Percentiles rank a stretch among this genome's conserved stretches.
phyloP scores from a whole-genome alignment of 2,329 filamentous ascomycete genomes.

The Cryoendolithus antarcticus region DNA sequence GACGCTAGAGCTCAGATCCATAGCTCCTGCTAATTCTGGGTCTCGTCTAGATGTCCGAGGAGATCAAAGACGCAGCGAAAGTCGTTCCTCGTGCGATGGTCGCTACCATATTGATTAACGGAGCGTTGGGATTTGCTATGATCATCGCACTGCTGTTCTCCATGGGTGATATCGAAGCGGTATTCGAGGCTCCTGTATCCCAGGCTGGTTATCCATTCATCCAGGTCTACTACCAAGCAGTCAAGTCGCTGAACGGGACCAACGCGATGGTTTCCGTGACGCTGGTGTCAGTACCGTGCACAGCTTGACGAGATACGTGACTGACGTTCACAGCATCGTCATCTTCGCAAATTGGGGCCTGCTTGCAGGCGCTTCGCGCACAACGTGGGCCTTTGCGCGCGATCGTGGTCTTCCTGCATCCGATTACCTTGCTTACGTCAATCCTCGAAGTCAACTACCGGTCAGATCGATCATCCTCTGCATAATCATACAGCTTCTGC shows the following conservation, averaged over 20 bases:
- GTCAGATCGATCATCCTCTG: slow-evolving; percentile 8
- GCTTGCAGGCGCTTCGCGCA: slow-evolving; percentile 22
- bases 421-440: slow-evolving; percentile 7
- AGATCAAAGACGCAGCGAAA: slow-evolving; percentile 7
- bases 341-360: slow-evolving; percentile 12
- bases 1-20: not conserved
- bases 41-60: slow-evolving; percentile 8
- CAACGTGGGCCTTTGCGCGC: slow-evolving; percentile 25
- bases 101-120: slow-evolving; percentile 30
- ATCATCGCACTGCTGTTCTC: slow-evolving; percentile 27
- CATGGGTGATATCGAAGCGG: slow-evolving; percentile 23
- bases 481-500: slow-evolving; percentile 7
- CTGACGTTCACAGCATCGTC: slow-evolving; percentile 14
- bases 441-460: slow-evolving; percentile 2
- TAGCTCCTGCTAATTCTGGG: too few relatives aligned
- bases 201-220: slow-evolving; percentile 29
- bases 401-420: slow-evolving; percentile 15
- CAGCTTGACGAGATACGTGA: too few relatives aligned
- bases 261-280: slow-evolving; percentile 32
- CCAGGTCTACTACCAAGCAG: slow-evolving; percentile 34
- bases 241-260: slow-evolving; percentile 24
- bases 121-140: slow-evolving; percentile 29
- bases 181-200: slow-evolving; percentile 25
- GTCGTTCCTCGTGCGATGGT: slow-evolving; percentile 15
- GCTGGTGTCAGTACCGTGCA: slow-evolving; percentile 8